Conservation (phyloP, 306 rosid genomes). For the Neltuma alba region DNA sequence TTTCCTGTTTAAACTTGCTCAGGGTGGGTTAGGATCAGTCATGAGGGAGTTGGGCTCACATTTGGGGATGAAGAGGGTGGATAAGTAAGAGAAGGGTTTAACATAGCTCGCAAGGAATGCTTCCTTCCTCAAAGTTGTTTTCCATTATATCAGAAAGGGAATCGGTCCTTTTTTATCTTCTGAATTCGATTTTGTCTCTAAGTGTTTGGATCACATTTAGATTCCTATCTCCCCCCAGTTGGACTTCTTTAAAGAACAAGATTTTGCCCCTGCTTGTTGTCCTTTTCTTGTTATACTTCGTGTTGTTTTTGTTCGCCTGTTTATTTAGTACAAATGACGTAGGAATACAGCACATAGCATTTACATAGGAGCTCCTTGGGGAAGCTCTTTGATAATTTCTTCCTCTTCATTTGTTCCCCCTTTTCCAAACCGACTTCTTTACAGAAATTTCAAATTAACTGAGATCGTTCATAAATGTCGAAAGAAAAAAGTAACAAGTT, state of each 20-base stretch:
- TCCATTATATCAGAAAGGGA: slow-evolving; percentile 47
- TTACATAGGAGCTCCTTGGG: slow-evolving; percentile 16
- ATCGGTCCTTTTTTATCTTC: slow-evolving; percentile 42
- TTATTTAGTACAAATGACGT: slow-evolving; percentile 33
- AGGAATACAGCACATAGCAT: slow-evolving; percentile 22
- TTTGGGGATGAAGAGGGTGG: slow-evolving; percentile 7
- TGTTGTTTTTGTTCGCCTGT: slow-evolving; percentile 31
- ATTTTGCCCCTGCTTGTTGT: slow-evolving; percentile 35
- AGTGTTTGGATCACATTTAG: slow-evolving; percentile 56
- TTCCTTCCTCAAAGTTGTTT: slow-evolving; percentile 30
- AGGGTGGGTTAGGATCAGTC: slow-evolving; percentile 23
- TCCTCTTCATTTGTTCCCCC: not conserved
- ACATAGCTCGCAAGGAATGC: slow-evolving; percentile 43
- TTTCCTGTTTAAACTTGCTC: not conserved
- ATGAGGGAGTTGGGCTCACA: slow-evolving; percentile 20
- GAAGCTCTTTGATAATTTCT: slow-evolving; percentile 23
- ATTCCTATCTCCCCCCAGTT: slow-evolving; percentile 53
- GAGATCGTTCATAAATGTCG: not conserved
- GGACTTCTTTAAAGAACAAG: slow-evolving; percentile 34
- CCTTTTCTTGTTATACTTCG: slow-evolving; percentile 42
- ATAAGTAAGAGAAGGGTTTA: slow-evolving; percentile 30
- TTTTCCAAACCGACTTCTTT: not conserved
- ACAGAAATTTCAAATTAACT: slow-evolving; percentile 15
- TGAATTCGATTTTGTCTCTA: slow-evolving; percentile 50
- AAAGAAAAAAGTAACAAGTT: not conserved